Evolutionary conservation across 2,329 filamentous ascomycete genomes (phyloP).

Genomic region (Exophiala oligosperma): DNA sequence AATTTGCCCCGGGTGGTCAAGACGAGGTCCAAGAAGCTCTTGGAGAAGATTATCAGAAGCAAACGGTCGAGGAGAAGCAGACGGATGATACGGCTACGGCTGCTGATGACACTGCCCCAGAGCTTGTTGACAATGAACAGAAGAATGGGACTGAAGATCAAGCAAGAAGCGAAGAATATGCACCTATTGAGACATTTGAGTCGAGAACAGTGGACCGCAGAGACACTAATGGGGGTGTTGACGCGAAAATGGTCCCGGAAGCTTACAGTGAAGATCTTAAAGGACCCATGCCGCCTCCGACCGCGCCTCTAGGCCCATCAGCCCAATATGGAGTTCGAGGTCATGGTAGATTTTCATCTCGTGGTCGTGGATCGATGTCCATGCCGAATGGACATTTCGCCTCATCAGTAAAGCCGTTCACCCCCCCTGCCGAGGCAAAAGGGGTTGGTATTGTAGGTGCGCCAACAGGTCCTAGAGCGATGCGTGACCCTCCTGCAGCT

Average conservation of each 20-base stretch:
- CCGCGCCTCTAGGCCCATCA: constrained; percentile 35
- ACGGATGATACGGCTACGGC: constrained; percentile 4
- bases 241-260: constrained; percentile 29
- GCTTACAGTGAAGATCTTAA: constrained; percentile 30
- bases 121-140: constrained; percentile 15
- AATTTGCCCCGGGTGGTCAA: constrained; percentile 37
- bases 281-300: constrained; percentile 31
- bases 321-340: constrained; percentile 30
- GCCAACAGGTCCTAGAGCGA: constrained; percentile 89
- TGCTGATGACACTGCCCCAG: constrained; percentile 3
- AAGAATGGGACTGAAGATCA: constrained; percentile 3
- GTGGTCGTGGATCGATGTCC: constrained; percentile 40
- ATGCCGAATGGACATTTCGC: constrained; percentile 30
- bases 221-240: constrained; percentile 5
- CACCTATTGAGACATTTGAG: constrained; percentile 1
- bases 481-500: constrained; percentile 55
- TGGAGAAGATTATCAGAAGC: constrained; percentile 27
- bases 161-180: constrained; percentile 4
- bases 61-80: constrained; percentile 10
- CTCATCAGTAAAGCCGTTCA: constrained; percentile 32
- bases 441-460: constrained; percentile 67
- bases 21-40: constrained; percentile 34
- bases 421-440: constrained; percentile 39
- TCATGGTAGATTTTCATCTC: constrained; percentile 46
- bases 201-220: constrained; percentile 1